phyloP scores from a whole-genome alignment of 225 moss, liverwort and hornwort genomes.

The Lunularia cruciata region DNA sequence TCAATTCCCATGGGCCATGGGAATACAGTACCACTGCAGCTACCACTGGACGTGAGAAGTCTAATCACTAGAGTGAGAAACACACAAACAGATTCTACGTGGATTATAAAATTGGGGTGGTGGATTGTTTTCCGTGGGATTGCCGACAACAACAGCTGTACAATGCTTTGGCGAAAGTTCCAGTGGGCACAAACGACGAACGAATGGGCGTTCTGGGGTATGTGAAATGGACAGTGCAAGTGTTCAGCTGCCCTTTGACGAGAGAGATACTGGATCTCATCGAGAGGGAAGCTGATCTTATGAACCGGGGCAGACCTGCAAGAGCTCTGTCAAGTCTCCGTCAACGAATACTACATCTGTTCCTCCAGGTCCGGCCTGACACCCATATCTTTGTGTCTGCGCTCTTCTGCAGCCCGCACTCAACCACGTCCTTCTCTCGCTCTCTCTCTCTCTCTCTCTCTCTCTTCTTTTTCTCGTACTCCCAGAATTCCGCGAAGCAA shows the following conservation, averaged over 20 bases:
- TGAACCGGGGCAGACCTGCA: constrained; percentile 75
- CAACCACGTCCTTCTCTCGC: not conserved
- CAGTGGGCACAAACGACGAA: constrained; percentile 64
- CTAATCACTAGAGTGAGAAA: too few relatives aligned
- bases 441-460: not conserved
- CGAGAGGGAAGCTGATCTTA: constrained; percentile 91
- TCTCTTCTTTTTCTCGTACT: not conserved
- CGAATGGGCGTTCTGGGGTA: constrained; percentile 93
- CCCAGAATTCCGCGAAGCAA: not conserved
- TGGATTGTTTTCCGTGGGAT: too few relatives aligned
- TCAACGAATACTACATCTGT: constrained; percentile 67
- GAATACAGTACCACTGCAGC: too few relatives aligned
- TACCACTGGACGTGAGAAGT: too few relatives aligned
- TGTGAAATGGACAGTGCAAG: constrained; percentile 93
- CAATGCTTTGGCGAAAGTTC: constrained; percentile 70
- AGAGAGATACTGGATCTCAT: constrained; percentile 77
- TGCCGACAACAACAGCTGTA: constrained; percentile 85
- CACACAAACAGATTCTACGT: too few relatives aligned
- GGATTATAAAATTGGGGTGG: too few relatives aligned
- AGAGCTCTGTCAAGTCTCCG: constrained; percentile 70
- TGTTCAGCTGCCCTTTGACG: constrained; percentile 60
- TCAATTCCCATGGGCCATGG: too few relatives aligned
- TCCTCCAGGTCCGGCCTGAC: constrained; percentile 52
- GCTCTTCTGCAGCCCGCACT: not conserved
- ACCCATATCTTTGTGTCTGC: not conserved